A percentile compares a stretch with the other conserved stretches of the same genome.
Conservation (phyloP, 768 basidiomycete species). For the Lactarius tabidus region DNA sequence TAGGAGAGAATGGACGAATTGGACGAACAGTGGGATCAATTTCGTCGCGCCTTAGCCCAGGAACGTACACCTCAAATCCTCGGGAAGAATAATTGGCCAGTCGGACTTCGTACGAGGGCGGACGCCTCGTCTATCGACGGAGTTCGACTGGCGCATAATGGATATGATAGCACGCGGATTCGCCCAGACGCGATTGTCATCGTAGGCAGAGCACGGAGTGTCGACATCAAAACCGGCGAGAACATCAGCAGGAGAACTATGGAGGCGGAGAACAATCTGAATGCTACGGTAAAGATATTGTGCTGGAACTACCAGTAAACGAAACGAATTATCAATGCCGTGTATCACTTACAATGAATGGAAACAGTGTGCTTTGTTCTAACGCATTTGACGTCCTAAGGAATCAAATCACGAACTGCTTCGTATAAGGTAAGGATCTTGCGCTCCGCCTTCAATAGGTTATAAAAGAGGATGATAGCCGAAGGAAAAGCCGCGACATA, state of each 20-base stretch:
- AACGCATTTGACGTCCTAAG: constrained; percentile 66
- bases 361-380: constrained; percentile 63
- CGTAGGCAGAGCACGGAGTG: constrained; percentile 55
- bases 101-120: constrained; percentile 61
- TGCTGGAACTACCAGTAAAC: constrained; percentile 33
- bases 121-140: constrained; percentile 56
- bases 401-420: constrained; percentile 60
- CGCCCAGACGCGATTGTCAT: constrained; percentile 53
- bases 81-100: constrained; percentile 54
- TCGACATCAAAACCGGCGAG: constrained; percentile 67
- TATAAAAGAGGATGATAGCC: not conserved
- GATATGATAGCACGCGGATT: constrained; percentile 57
- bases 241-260: constrained; percentile 59
- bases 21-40: constrained; percentile 55
- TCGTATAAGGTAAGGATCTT: constrained; percentile 59
- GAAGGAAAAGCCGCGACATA: constrained; percentile 22
- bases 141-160: constrained; percentile 65
- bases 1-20: not conserved
- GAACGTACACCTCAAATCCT: constrained; percentile 55
- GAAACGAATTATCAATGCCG: not conserved
- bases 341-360: constrained; percentile 48
- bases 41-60: constrained; percentile 44
- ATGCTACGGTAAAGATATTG: constrained; percentile 67
- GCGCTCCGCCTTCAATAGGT: constrained; percentile 45
- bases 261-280: constrained; percentile 62